phyloP scores from a whole-genome alignment of 2,329 filamentous ascomycete genomes.

The Trichoderma brevicompactum region DNA sequence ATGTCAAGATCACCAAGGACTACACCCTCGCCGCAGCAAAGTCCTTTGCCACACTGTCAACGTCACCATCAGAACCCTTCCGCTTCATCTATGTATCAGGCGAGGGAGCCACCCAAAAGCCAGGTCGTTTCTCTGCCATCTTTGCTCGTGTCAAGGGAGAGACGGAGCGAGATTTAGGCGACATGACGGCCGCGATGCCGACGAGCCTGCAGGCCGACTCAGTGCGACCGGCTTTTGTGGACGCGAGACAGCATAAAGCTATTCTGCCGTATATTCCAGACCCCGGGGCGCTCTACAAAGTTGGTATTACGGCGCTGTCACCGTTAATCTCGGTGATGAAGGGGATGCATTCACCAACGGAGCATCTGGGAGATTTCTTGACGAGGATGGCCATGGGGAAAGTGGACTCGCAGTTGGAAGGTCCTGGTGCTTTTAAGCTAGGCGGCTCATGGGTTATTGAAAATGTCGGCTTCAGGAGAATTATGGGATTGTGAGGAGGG shows the following conservation, averaged over 20 bases:
- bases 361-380: conserved; percentile 49
- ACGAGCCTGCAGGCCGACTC: conserved; percentile 57
- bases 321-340: conserved; percentile 35
- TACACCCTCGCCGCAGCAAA: conserved; percentile 67
- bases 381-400: conserved; percentile 52
- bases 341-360: conserved; percentile 47
- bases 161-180: conserved; percentile 63
- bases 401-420: conserved; percentile 36
- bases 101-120: conserved; percentile 61
- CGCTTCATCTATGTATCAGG: conserved; percentile 75
- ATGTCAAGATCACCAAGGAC: conserved; percentile 69
- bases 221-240: conserved; percentile 64
- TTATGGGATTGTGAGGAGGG: conserved; percentile 38
- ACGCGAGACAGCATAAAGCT: conserved; percentile 49
- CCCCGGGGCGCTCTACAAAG: conserved; percentile 32
- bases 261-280: conserved; percentile 50
- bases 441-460: conserved; percentile 44
- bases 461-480: conserved; percentile 43
- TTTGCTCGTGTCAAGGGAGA: conserved; percentile 71
- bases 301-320: conserved; percentile 33
- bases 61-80: conserved; percentile 54
- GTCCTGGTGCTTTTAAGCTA: conserved; percentile 41
- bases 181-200: conserved; percentile 50
- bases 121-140: conserved; percentile 58
- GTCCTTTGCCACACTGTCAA: conserved; percentile 56